Conservation (phyloP, 2,329 filamentous ascomycete genomes). For the Xylaria sp. region DNA sequence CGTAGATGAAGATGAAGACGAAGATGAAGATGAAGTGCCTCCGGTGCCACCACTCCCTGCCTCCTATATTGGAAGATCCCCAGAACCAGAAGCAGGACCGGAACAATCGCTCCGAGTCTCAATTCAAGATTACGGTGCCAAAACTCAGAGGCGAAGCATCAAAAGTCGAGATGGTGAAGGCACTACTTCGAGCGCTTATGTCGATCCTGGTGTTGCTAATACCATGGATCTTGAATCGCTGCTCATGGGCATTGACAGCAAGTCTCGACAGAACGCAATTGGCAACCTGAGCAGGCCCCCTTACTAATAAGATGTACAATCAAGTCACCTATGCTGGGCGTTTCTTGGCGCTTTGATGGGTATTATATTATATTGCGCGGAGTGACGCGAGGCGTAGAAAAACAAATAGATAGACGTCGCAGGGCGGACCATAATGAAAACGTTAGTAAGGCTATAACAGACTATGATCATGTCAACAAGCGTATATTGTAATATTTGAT, state of each 20-base stretch:
- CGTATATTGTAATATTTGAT: constrained; percentile 17
- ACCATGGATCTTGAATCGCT: constrained; percentile 50
- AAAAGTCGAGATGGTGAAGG: constrained; percentile 49
- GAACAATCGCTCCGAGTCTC: constrained; percentile 46
- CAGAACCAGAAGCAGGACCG: constrained; percentile 38
- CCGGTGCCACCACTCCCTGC: constrained; percentile 67
- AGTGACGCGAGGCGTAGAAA: constrained; percentile 4
- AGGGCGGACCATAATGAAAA: not conserved
- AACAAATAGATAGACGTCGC: constrained; percentile 18
- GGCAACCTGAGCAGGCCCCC: constrained; percentile 50
- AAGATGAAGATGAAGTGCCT: constrained; percentile 57
- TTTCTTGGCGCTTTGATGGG: constrained; percentile 14
- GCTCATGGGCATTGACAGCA: constrained; percentile 51
- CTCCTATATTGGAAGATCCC: constrained; percentile 43
- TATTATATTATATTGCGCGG: not conserved
- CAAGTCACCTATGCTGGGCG: not conserved
- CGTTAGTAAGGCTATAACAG: constrained; percentile 4
- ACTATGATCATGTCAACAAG: constrained; percentile 27
- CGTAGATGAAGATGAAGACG: constrained; percentile 46
- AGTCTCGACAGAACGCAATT: constrained; percentile 48
- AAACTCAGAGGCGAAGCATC: constrained; percentile 44
- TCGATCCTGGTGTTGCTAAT: constrained; percentile 39
- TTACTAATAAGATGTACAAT: constrained; percentile 41
- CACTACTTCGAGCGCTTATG: constrained; percentile 40
- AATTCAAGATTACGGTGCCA: constrained; percentile 53